Conservation (phyloP, 768 basidiomycete genomes). For the Auriculariales sp. region DNA sequence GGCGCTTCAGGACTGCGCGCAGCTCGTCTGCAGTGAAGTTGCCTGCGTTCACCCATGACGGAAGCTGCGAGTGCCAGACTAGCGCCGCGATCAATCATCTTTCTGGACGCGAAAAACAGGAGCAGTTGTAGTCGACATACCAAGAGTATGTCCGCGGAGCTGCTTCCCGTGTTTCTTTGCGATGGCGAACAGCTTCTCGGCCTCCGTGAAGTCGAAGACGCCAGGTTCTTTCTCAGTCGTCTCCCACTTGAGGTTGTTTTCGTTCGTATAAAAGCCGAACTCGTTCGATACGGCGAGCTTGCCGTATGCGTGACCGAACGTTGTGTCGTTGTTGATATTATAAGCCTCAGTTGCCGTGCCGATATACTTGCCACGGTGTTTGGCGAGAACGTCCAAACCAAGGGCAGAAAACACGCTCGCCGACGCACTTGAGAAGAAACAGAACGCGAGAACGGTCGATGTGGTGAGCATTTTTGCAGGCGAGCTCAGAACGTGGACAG, state of each 20-base stretch:
- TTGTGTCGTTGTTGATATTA: background rate
- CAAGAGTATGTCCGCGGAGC: background rate
- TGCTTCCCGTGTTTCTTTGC: conserved; percentile 1
- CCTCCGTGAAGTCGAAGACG: conserved; percentile 2
- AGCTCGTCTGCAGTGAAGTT: conserved; percentile 5
- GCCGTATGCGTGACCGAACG: background rate
- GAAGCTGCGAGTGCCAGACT: conserved; percentile 4
- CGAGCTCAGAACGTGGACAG: too few relatives aligned
- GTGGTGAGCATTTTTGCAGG: too few relatives aligned
- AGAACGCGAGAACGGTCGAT: too few relatives aligned
- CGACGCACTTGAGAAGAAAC: background rate
- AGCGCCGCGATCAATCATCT: background rate
- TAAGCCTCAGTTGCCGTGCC: background rate
- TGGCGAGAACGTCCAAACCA: background rate
- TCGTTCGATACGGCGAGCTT: background rate
- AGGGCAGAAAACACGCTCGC: background rate
- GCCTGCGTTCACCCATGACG: conserved; percentile 2
- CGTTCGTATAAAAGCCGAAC: background rate
- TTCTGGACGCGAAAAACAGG: conserved; percentile 2
- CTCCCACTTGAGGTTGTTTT: conserved; percentile 6
- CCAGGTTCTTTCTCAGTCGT: background rate
- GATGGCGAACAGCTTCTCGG: background rate
- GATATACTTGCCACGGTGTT: background rate
- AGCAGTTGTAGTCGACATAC: background rate
- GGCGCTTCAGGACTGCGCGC: conserved; percentile 4